Evolutionary conservation across 352 stramenopile species (phyloP).

Genomic region (Phytophthora meadii): DNA sequence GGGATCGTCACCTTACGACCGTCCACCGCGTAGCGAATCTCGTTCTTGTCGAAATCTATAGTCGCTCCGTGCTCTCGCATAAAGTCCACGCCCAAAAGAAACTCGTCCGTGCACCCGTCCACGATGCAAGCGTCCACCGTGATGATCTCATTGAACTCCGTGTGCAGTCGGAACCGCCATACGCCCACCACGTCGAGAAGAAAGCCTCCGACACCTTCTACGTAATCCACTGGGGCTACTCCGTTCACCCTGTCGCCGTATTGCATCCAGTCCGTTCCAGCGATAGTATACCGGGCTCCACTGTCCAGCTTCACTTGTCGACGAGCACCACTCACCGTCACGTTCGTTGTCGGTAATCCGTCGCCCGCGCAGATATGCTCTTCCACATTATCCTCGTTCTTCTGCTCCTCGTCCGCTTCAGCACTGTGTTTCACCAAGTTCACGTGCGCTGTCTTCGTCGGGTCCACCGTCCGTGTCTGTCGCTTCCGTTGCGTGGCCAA

Average conservation of each 20-base stretch:
- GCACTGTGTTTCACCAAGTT: no score
- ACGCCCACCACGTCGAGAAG: background rate
- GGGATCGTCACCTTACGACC: no score
- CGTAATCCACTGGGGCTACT: background rate
- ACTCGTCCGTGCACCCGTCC: no score
- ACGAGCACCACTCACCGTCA: background rate
- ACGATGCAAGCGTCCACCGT: no score
- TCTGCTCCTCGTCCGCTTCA: background rate
- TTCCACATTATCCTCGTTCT: background rate
- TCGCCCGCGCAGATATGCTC: background rate
- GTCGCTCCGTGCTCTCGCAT: background rate
- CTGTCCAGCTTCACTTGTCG: background rate
- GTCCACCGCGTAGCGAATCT: background rate
- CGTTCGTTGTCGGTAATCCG: background rate
- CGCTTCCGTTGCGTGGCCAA: no score
- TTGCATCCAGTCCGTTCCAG: background rate
- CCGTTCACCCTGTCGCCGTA: background rate
- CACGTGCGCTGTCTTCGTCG: no score
- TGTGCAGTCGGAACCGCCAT: no score
- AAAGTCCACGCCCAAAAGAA: background rate
- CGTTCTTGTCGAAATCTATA: slow-evolving; percentile 4
- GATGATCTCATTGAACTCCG: no score
- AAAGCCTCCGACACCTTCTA: background rate
- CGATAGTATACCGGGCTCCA: background rate
- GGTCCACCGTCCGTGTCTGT: no score